Conservation (phyloP, 2,329 filamentous ascomycete species). For the Talaromyces sp. region DNA sequence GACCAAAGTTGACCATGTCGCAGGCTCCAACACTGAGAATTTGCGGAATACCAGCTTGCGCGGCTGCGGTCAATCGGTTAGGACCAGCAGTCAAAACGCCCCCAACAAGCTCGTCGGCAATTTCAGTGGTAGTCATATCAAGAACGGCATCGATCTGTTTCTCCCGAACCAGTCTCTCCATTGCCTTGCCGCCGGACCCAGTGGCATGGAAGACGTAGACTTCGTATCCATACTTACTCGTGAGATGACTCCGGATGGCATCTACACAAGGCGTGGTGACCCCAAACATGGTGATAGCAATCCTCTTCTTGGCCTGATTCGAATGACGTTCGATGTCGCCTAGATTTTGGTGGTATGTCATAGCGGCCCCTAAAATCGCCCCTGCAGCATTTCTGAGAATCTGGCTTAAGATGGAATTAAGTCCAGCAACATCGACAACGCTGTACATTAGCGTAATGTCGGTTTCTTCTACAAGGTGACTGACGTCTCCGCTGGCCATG, state of each 20-base stretch:
- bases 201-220: slow-evolving; percentile 66
- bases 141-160: slow-evolving; percentile 59
- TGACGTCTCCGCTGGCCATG: slow-evolving; percentile 61
- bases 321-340: slow-evolving; percentile 19
- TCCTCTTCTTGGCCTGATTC: slow-evolving; percentile 35
- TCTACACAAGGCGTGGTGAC: slow-evolving; percentile 65
- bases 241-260: slow-evolving; percentile 47
- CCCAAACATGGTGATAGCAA: slow-evolving; percentile 70
- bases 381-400: slow-evolving; percentile 60
- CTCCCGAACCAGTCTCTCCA: slow-evolving; percentile 60
- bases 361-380: slow-evolving; percentile 56
- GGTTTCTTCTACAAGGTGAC: slow-evolving; percentile 59
- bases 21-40: slow-evolving; percentile 51
- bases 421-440: slow-evolving; percentile 64
- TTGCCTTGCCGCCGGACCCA: slow-evolving; percentile 61
- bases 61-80: slow-evolving; percentile 53
- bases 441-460: slow-evolving; percentile 68
- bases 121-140: slow-evolving; percentile 67
- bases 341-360: slow-evolving; percentile 23
- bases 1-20: slow-evolving; percentile 63
- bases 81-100: slow-evolving; percentile 59
- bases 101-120: slow-evolving; percentile 59
- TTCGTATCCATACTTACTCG: slow-evolving; percentile 46
- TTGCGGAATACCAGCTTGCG: slow-evolving; percentile 53
- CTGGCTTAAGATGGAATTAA: slow-evolving; percentile 54